These are phyloP conservation scores for Backusella psychrophila DNA, from an alignment of 192 early-diverging fungal genomes.

Conservation along the genomic window DNA sequence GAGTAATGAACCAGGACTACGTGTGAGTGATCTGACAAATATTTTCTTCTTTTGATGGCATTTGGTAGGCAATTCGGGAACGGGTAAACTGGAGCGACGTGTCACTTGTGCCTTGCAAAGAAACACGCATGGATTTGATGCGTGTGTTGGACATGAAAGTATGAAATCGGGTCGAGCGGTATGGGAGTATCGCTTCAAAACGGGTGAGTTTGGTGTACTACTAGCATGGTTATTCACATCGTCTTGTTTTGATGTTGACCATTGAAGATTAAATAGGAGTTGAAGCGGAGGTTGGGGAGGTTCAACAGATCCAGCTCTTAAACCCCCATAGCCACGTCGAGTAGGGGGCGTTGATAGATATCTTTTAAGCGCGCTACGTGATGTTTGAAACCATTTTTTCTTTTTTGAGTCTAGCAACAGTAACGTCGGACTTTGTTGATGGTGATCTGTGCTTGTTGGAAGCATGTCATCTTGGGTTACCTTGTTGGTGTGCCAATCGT, in stretches of 20 bases:
- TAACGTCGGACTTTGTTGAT: not conserved
- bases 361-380: not conserved
- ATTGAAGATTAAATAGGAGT: constrained; percentile 8
- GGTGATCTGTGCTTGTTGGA: not conserved
- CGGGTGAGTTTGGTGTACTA: not conserved
- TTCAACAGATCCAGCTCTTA: constrained; percentile 9
- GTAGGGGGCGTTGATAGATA: not conserved
- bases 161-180: not conserved
- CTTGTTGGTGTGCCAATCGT: not conserved
- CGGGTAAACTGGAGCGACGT: not conserved
- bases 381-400: constrained; percentile 4
- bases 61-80: not conserved
- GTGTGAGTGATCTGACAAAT: not conserved
- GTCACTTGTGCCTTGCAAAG: not conserved
- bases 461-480: not conserved
- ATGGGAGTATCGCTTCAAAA: not conserved
- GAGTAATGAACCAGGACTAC: not conserved
- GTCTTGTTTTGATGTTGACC: not conserved
- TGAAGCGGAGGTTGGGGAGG: constrained; percentile 12
- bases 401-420: not conserved
- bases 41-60: not conserved
- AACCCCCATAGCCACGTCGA: constrained; percentile 5
- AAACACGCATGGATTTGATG: not conserved
- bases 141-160: not conserved
- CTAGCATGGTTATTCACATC: not conserved